Percentiles rank a stretch among this genome's conserved stretches.
Evolutionary conservation across 495 filamentous ascomycete species (phyloP).

Genomic region (Talaromyces thailandensis): DNA sequence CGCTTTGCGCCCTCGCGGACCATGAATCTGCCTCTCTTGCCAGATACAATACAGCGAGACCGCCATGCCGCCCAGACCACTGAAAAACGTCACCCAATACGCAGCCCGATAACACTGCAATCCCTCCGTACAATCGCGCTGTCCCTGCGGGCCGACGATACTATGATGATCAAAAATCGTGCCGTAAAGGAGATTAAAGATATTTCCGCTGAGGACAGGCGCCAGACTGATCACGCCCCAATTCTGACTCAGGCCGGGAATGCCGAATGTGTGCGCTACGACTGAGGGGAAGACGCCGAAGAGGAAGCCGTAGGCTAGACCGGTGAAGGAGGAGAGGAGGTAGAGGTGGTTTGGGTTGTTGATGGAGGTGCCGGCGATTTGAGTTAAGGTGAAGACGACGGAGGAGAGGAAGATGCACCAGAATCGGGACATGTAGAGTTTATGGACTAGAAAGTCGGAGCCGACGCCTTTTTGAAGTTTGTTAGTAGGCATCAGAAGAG

Average conservation of each 20-base stretch:
- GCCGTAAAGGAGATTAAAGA: slow-evolving; percentile 84
- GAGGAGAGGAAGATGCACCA: slow-evolving; percentile 82
- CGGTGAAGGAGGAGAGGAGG: slow-evolving; percentile 73
- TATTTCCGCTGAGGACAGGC: slow-evolving; percentile 74
- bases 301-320: slow-evolving; percentile 85
- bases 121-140: slow-evolving; percentile 68
- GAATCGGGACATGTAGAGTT: slow-evolving; percentile 66
- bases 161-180: slow-evolving; percentile 73
- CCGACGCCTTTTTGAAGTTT: slow-evolving; percentile 56
- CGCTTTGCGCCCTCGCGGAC: slow-evolving; percentile 17
- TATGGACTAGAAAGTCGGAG: slow-evolving; percentile 80
- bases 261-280: slow-evolving; percentile 84
- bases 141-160: slow-evolving; percentile 54
- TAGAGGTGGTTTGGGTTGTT: slow-evolving; percentile 70
- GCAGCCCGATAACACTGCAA: slow-evolving; percentile 72
- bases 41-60: slow-evolving; percentile 72
- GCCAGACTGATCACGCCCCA: slow-evolving; percentile 92
- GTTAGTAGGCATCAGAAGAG: not conserved
- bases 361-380: slow-evolving; percentile 70
- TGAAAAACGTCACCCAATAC: slow-evolving; percentile 73
- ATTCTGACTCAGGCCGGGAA: slow-evolving; percentile 79
- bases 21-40: slow-evolving; percentile 44
- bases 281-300: slow-evolving; percentile 94
- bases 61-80: slow-evolving; percentile 58
- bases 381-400: slow-evolving; percentile 68